A percentile compares a stretch with the other conserved stretches of the same genome.
phyloP scores from a whole-genome alignment of 192 early-diverging fungal species.

The Coemansia sp. region DNA sequence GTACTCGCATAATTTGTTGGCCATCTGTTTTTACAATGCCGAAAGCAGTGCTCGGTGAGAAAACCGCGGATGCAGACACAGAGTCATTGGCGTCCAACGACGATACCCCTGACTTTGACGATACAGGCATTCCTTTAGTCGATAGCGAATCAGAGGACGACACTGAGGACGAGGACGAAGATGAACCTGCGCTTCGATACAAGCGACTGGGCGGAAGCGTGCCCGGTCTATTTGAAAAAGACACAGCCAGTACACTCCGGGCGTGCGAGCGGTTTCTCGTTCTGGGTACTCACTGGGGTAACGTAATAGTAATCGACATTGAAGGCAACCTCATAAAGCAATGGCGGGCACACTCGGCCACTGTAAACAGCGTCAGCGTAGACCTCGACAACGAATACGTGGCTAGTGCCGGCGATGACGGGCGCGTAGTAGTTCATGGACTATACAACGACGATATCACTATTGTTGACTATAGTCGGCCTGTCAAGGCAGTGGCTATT shows the following conservation, averaged over 20 bases:
- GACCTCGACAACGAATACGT: constrained; percentile 87
- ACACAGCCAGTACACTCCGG: constrained; percentile 78
- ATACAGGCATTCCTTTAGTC: neutral
- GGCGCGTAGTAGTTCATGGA: constrained; percentile 85
- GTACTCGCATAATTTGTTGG: neutral
- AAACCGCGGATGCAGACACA: neutral
- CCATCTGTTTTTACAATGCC: constrained; percentile 2
- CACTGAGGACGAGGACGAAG: constrained; percentile 69
- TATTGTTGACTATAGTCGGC: constrained; percentile 80
- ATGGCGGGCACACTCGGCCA: constrained; percentile 81
- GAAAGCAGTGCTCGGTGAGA: neutral
- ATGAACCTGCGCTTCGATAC: constrained; percentile 93
- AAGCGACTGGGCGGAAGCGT: constrained; percentile 79
- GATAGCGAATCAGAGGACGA: constrained; percentile 48
- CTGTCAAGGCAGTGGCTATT: constrained; percentile 86
- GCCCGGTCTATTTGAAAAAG: constrained; percentile 72
- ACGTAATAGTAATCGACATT: constrained; percentile 88
- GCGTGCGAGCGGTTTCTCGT: constrained; percentile 90
- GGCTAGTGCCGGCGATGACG: constrained; percentile 92
- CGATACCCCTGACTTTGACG: neutral
- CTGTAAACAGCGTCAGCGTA: constrained; percentile 87
- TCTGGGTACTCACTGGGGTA: constrained; percentile 91
- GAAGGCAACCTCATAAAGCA: constrained; percentile 88
- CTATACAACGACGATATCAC: constrained; percentile 75
- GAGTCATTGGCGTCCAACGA: neutral